Percentiles rank a stretch among this genome's conserved stretches.
phyloP scores from a whole-genome alignment of 106 monocot genomes.

The Phalaenopsis equestris region DNA sequence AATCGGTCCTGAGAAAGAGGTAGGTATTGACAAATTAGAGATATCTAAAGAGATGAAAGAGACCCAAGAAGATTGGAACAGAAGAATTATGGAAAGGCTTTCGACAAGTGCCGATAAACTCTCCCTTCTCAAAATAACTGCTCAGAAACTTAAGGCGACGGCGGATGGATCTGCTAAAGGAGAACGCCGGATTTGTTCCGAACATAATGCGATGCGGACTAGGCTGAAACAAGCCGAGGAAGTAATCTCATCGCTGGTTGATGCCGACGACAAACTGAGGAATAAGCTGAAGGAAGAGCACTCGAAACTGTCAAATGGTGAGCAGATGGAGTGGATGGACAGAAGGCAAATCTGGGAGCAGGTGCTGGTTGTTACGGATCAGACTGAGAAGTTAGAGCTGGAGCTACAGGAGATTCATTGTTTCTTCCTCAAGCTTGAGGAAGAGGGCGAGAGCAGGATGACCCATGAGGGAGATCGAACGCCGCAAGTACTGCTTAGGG shows the following conservation, averaged over 20 bases:
- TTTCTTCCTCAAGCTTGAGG: conserved; percentile 42
- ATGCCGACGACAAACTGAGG: conserved; percentile 34
- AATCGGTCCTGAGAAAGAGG: conserved; percentile 53
- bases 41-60: conserved; percentile 15
- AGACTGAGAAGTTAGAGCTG: conserved; percentile 65
- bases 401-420: conserved; percentile 71
- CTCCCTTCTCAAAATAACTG: conserved; percentile 23
- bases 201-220: conserved; percentile 29
- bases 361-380: conserved; percentile 46
- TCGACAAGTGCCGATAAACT: conserved; percentile 53
- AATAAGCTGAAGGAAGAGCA: conserved; percentile 40
- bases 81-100: conserved; percentile 38
- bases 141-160: conserved; percentile 45
- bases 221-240: conserved; percentile 60
- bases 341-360: conserved; percentile 41
- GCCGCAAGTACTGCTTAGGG: conserved; percentile 15
- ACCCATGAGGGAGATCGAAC: not conserved
- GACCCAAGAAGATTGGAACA: conserved; percentile 44
- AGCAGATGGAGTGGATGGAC: conserved; percentile 10
- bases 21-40: conserved; percentile 50
- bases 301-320: conserved; percentile 3
- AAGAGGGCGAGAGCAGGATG: conserved; percentile 37
- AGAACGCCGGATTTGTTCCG: conserved; percentile 16
- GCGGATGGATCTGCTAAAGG: conserved; percentile 36
- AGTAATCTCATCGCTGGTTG: conserved; percentile 33